Conservation (phyloP, 2,329 filamentous ascomycete genomes). For the Paradendryphiella salina region DNA sequence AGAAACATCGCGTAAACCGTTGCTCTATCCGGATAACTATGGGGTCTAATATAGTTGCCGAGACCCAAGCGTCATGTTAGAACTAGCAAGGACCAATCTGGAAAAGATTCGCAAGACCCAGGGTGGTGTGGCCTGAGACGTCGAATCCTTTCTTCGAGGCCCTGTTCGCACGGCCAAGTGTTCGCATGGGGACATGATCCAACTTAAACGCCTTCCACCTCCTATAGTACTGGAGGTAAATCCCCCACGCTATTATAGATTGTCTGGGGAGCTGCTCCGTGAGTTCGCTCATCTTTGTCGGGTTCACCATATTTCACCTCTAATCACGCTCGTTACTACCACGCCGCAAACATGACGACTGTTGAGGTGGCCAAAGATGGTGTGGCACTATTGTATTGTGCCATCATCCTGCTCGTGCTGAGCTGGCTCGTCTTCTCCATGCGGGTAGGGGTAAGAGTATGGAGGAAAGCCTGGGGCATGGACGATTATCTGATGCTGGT, state of each 20-base stretch:
- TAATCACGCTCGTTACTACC: not conserved
- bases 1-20: not conserved
- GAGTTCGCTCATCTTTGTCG: not conserved
- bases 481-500: conserved; percentile 25
- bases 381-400: conserved; percentile 21
- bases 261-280: not conserved
- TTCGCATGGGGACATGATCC: not conserved
- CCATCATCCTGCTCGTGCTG: conserved; percentile 22
- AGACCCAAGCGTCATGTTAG: not conserved
- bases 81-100: not conserved
- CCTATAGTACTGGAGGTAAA: not conserved
- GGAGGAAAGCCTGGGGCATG: conserved; percentile 20
- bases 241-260: not conserved
- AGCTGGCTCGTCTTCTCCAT: conserved; percentile 25
- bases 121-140: not conserved
- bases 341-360: conserved; percentile 15
- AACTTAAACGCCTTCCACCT: not conserved
- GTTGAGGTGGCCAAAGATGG: conserved; percentile 24
- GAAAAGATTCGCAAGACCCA: not conserved
- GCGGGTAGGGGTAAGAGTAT: conserved; percentile 22
- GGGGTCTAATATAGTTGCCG: not conserved
- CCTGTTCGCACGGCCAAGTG: not conserved
- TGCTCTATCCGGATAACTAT: not conserved
- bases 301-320: not conserved
- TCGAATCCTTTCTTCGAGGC: not conserved